Base-by-base conservation (phyloP, 225 moss, liverwort and hornwort genomes). In the Marchantia paleacea region DNA sequence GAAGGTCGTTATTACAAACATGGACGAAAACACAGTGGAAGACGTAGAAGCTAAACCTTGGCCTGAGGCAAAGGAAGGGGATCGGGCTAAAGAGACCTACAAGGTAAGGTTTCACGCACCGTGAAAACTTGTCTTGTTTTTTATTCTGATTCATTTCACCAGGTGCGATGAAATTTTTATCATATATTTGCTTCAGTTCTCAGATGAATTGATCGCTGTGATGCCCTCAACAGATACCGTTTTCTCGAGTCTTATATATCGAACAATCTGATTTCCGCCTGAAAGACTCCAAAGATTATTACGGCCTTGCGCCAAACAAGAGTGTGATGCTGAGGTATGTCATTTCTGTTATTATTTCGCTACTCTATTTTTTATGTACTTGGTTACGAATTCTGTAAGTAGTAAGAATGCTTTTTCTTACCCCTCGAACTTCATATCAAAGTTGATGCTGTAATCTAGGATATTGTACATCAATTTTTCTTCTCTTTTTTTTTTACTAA, bases 231-330 rank as follows among this genome's bases (percentile, higher is more conserved):
- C 90, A 97, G 97, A 90, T 92, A 24, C 91, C 95, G 47, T 99
- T 99, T 86, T 90, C 95, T 51, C 92, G 89, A 83, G 91, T 94
- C 5, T 55, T 95, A 68, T 99, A 94, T 53, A 94, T 99, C 73
- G 97, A 99, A 68, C 90, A 92, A 25, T 87, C 85, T 47, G 97
- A 99, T 90, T 99, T 99, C 80, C 91, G 97, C 53, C 76, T 95
- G 73, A 88, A 95, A 70, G 95, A 99, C 78, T 93, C 97, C 58
- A 99, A 95, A 85, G 97, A 99, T 72, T 99, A 95, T 83, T 99
- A 92, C 76, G 97, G 97, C 26, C 95, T 99, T 86, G 95, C 97
- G 62, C 97, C 92, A 55, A 93, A 91, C 14, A 99, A 99, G 86
- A 95, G 92, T 83, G 97, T 99, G 14, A 81, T 99, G 87, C 91